These are phyloP conservation scores for Lophiostoma macrostomum DNA, from an alignment of 495 filamentous ascomycete genomes.

Conservation along the genomic window DNA sequence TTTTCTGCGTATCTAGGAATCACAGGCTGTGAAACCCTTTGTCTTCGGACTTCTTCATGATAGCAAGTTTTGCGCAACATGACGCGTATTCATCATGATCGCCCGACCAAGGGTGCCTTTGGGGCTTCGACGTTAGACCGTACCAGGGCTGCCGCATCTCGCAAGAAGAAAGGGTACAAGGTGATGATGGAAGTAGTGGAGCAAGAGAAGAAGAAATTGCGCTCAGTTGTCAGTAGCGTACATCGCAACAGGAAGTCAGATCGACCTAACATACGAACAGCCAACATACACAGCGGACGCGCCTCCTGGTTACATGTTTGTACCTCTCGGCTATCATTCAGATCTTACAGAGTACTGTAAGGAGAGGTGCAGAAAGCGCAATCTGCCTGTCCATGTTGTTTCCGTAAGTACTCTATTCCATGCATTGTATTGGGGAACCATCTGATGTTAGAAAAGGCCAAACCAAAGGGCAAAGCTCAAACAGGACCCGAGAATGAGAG, in stretches of 20 bases:
- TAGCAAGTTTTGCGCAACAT: too few relatives aligned
- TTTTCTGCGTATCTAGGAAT: too few relatives aligned
- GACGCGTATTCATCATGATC: background rate
- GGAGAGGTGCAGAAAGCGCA: conserved; percentile 67
- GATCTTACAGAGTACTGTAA: conserved; percentile 73
- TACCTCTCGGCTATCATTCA: conserved; percentile 79
- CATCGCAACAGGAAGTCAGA: background rate
- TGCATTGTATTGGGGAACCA: conserved; percentile 36
- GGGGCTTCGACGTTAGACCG: background rate
- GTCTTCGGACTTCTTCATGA: too few relatives aligned
- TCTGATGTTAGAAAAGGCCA: conserved; percentile 14
- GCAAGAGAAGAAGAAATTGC: conserved; percentile 55
- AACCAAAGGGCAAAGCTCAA: conserved; percentile 39
- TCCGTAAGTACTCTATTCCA: conserved; percentile 55
- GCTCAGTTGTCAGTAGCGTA: conserved; percentile 25
- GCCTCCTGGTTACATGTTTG: conserved; percentile 77
- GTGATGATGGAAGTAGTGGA: conserved; percentile 58
- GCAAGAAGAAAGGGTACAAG: conserved; percentile 51
- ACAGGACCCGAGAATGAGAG: conserved; percentile 43
- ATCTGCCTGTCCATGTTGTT: conserved; percentile 70
- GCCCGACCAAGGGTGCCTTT: background rate
- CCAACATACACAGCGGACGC: conserved; percentile 41
- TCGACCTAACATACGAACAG: conserved; percentile 20
- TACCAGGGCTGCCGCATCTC: background rate
- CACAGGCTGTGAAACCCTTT: too few relatives aligned